Evolutionary conservation across 1,284 basidiomycete species (phyloP).

Genomic region (Golubevia pallescens): DNA sequence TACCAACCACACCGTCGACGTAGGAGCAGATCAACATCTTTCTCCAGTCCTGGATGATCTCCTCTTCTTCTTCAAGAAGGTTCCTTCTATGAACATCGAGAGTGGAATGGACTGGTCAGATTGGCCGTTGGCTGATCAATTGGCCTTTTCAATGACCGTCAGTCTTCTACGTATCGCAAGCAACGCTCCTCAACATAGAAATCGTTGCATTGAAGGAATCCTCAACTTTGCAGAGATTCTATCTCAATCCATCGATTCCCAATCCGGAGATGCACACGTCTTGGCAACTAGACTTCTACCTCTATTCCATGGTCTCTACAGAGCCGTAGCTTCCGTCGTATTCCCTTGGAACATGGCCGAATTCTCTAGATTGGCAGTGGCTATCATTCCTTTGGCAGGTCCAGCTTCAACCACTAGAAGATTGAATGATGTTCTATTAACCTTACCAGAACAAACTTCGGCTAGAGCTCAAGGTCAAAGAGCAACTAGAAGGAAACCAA

Average conservation of each 20-base stretch:
- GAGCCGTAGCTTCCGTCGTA: slow-evolving; percentile 78
- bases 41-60: slow-evolving; percentile 40
- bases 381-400: slow-evolving; percentile 71
- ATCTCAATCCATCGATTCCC: slow-evolving; percentile 17
- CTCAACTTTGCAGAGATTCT: slow-evolving; percentile 23
- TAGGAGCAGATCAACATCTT: slow-evolving; percentile 38
- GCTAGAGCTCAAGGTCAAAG: slow-evolving; percentile 65
- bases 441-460: slow-evolving; percentile 59
- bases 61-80: slow-evolving; percentile 27
- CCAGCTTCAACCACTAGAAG: slow-evolving; percentile 70
- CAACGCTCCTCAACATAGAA: slow-evolving; percentile 70
- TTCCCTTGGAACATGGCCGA: slow-evolving; percentile 77
- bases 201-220: slow-evolving; percentile 68
- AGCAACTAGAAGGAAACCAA: slow-evolving; percentile 34
- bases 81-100: slow-evolving; percentile 37
- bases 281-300: slow-evolving; percentile 77
- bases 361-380: slow-evolving; percentile 72
- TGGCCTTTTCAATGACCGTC: slow-evolving; percentile 47
- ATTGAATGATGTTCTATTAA: slow-evolving; percentile 67
- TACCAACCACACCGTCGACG: slow-evolving; percentile 33
- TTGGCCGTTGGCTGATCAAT: slow-evolving; percentile 54
- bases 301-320: slow-evolving; percentile 82
- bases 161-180: slow-evolving; percentile 71
- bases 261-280: slow-evolving; percentile 71
- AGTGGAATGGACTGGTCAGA: slow-evolving; percentile 31